A percentile compares a stretch with the other conserved stretches of the same genome.
Conservation (phyloP, 2,329 filamentous ascomycete genomes). For the Curvularia sp. region DNA sequence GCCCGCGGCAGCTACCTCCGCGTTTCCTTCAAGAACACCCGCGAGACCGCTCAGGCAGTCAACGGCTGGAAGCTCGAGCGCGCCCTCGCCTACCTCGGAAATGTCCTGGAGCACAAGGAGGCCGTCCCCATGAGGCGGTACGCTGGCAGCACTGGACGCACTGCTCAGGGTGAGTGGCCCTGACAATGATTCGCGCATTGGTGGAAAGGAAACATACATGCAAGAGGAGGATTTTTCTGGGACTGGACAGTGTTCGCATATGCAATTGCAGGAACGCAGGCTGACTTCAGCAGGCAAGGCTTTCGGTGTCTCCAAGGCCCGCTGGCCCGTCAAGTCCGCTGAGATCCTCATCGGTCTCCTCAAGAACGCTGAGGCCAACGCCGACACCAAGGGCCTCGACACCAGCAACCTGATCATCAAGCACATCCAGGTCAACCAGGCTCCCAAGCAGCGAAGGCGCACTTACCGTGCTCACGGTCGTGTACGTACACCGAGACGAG, state of each 20-base stretch:
- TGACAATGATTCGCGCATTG: constrained; percentile 9
- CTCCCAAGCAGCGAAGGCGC: constrained; percentile 97
- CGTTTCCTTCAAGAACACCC: constrained; percentile 99
- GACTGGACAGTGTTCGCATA: constrained; percentile 5
- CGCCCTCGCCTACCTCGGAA: constrained; percentile 95
- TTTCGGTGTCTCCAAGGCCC: constrained; percentile 96
- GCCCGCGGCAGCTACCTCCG: constrained; percentile 98
- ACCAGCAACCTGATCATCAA: constrained; percentile 97
- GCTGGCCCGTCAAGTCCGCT: constrained; percentile 99
- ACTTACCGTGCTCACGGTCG: constrained; percentile 99
- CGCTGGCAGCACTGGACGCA: constrained; percentile 92
- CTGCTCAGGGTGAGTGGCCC: constrained; percentile 87
- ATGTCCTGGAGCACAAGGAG: constrained; percentile 96
- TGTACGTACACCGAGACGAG: constrained; percentile 69
- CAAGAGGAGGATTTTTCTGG: constrained; percentile 1
- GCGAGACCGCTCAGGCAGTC: constrained; percentile 99
- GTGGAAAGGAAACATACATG: constrained; percentile 1
- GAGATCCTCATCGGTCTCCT: constrained; percentile 97
- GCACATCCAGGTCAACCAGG: constrained; percentile 99
- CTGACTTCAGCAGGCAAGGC: constrained; percentile 78
- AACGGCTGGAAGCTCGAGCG: constrained; percentile 98
- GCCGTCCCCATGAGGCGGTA: constrained; percentile 98
- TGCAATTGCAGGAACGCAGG: constrained; percentile 14
- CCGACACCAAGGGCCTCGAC: constrained; percentile 63
- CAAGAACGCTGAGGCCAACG: constrained; percentile 56